Percentiles rank a stretch among this genome's conserved stretches.
Conservation (phyloP, 805 yeast genomes). For the Cyberlindnera lachancei region DNA sequence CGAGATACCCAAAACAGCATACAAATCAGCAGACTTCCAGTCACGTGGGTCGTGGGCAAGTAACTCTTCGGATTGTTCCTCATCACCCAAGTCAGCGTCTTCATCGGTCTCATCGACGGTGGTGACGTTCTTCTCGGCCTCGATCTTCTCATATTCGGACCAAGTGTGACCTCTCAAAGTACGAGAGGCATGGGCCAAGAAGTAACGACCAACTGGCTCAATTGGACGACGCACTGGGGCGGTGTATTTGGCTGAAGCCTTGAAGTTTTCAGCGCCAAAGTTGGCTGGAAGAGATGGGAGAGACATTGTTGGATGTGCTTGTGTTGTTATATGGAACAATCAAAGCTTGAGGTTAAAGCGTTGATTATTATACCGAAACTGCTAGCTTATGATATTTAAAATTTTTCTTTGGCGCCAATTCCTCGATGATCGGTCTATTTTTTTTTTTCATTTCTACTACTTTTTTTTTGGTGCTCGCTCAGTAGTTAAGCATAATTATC, state of each 20-base stretch:
- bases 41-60: slow-evolving; percentile 92
- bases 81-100: slow-evolving; percentile 60
- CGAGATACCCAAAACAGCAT: slow-evolving; percentile 90
- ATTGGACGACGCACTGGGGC: slow-evolving; percentile 70
- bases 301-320: slow-evolving; percentile 23
- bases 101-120: slow-evolving; percentile 52
- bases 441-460: no score
- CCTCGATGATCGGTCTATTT: no score
- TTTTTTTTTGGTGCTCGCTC: no score
- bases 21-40: slow-evolving; percentile 95
- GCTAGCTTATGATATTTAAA: no score
- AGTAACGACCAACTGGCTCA: slow-evolving; percentile 95
- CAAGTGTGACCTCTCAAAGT: slow-evolving; percentile 95
- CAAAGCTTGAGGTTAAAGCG: no score
- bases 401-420: background rate
- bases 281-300: slow-evolving; percentile 50
- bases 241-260: slow-evolving; percentile 42
- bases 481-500: no score
- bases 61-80: slow-evolving; percentile 60
- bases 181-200: slow-evolving; percentile 95
- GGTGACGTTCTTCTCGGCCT: slow-evolving; percentile 82
- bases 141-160: slow-evolving; percentile 93
- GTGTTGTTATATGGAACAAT: no score
- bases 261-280: slow-evolving; percentile 42
- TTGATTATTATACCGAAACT: no score